Evolutionary conservation across 257 asterid species (phyloP).

Genomic region (Solanum gracilifrons): DNA sequence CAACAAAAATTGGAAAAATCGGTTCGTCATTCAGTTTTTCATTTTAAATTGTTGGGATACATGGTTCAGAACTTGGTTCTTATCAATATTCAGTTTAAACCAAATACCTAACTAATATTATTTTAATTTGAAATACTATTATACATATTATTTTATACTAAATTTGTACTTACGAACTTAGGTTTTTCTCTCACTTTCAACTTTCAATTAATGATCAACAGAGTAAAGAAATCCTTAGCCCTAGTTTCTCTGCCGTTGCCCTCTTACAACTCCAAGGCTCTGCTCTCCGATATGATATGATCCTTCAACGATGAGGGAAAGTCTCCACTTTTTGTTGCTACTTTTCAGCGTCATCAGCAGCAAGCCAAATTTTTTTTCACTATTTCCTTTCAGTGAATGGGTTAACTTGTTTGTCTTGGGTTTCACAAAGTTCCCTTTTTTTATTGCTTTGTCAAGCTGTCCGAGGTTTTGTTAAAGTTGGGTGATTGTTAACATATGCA

Average conservation of each 20-base stretch:
- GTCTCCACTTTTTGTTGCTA: background rate
- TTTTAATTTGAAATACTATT: background rate
- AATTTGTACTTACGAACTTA: background rate
- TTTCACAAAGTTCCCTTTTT: background rate
- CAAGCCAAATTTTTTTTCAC: background rate
- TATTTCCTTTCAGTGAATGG: background rate
- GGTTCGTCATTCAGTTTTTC: background rate
- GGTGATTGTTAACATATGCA: slow-evolving; percentile 13
- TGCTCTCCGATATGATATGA: background rate
- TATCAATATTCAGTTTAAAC: background rate
- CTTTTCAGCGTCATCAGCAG: background rate
- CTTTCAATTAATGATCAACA: background rate
- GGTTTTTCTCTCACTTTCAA: background rate
- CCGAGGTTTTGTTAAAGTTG: background rate
- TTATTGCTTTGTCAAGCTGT: background rate
- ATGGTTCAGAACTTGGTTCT: background rate
- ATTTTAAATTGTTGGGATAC: background rate
- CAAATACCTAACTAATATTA: background rate
- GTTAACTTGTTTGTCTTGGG: background rate
- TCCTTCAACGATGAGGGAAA: background rate
- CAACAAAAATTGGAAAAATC: background rate
- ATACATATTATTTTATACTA: background rate
- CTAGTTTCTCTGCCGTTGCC: background rate
- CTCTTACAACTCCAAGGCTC: background rate
- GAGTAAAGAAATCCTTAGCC: background rate